Percentiles rank a stretch among this genome's conserved stretches.
phyloP scores from a whole-genome alignment of 768 basidiomycete genomes.

The Plicaturopsis crispa region DNA sequence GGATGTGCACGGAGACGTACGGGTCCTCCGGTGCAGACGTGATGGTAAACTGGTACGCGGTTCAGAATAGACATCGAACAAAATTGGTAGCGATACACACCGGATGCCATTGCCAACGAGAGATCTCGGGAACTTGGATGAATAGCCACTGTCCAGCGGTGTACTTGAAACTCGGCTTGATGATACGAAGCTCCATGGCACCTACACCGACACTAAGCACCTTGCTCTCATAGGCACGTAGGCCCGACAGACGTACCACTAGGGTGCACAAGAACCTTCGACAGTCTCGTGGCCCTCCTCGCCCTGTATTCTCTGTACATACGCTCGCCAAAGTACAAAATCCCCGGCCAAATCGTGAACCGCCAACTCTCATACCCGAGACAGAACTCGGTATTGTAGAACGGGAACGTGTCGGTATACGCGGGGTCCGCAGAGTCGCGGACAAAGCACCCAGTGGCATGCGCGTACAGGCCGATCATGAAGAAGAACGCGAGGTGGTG shows the following conservation, averaged over 20 bases:
- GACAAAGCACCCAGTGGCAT: slow-evolving; percentile 93
- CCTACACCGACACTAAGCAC: slow-evolving; percentile 29
- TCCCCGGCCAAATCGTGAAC: slow-evolving; percentile 87
- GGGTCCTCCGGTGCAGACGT: slow-evolving; percentile 93
- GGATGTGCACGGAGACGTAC: slow-evolving; percentile 86
- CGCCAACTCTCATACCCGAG: slow-evolving; percentile 90
- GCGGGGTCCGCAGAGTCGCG: slow-evolving; percentile 77
- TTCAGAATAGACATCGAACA: slow-evolving; percentile 1
- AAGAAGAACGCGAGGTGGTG: slow-evolving; percentile 94
- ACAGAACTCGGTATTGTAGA: slow-evolving; percentile 83
- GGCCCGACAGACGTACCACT: slow-evolving; percentile 47
- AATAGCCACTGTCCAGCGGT: slow-evolving; percentile 90
- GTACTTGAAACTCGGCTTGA: slow-evolving; percentile 90
- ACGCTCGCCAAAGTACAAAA: slow-evolving; percentile 85
- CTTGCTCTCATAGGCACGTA: slow-evolving; percentile 3
- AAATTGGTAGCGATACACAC: slow-evolving; percentile 37
- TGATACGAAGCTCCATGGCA: slow-evolving; percentile 89
- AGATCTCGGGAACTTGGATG: slow-evolving; percentile 82
- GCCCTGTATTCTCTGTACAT: slow-evolving; percentile 79
- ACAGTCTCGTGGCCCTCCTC: slow-evolving; percentile 67
- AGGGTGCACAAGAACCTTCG: slow-evolving; percentile 85
- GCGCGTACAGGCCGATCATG: slow-evolving; percentile 84
- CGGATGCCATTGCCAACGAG: slow-evolving; percentile 89
- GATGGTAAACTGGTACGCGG: slow-evolving; percentile 94
- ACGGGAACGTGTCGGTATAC: slow-evolving; percentile 66